Conservation (phyloP, 2,329 filamentous ascomycete genomes). For the Aureobasidium sp. region DNA sequence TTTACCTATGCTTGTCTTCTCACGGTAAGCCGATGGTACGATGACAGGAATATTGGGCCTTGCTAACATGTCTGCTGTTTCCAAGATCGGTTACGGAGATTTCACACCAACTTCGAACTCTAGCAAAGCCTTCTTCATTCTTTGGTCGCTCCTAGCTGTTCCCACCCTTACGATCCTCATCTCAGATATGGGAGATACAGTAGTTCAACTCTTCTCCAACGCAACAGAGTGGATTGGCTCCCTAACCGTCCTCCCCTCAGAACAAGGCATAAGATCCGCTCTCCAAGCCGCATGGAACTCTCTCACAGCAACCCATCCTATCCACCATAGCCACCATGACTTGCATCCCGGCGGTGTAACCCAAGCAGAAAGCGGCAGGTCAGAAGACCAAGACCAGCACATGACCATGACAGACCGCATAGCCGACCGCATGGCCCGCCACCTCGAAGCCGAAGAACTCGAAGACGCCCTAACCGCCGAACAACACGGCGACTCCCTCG, state of each 20-base stretch:
- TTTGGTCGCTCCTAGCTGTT: conserved; percentile 50
- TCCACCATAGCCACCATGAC: conserved; percentile 16
- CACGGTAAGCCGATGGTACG: conserved; percentile 26
- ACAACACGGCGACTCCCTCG: conserved; percentile 36
- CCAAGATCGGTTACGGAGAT: conserved; percentile 48
- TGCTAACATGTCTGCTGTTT: not conserved
- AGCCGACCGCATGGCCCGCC: conserved; percentile 29
- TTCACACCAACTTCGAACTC: conserved; percentile 41
- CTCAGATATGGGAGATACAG: conserved; percentile 48
- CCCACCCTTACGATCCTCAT: conserved; percentile 50
- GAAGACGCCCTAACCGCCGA: conserved; percentile 36
- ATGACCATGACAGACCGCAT: conserved; percentile 18
- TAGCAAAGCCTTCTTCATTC: conserved; percentile 50
- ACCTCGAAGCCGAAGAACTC: conserved; percentile 38
- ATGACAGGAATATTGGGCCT: too few species aligned
- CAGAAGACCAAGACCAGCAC: not conserved
- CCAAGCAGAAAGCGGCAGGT: not conserved
- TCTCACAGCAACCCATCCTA: conserved; percentile 19
- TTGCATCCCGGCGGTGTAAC: conserved; percentile 17
- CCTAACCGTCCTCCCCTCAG: conserved; percentile 48
- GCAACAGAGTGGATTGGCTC: conserved; percentile 50
- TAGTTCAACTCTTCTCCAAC: conserved; percentile 49
- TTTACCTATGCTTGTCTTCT: conserved; percentile 48
- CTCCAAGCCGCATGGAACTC: conserved; percentile 22
- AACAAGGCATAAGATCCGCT: conserved; percentile 34